Evolutionary conservation across 2,329 filamentous ascomycete genomes (phyloP), one percentile per base, ranked within the genome.

Genomic region (Cladosporium sp.): DNA sequence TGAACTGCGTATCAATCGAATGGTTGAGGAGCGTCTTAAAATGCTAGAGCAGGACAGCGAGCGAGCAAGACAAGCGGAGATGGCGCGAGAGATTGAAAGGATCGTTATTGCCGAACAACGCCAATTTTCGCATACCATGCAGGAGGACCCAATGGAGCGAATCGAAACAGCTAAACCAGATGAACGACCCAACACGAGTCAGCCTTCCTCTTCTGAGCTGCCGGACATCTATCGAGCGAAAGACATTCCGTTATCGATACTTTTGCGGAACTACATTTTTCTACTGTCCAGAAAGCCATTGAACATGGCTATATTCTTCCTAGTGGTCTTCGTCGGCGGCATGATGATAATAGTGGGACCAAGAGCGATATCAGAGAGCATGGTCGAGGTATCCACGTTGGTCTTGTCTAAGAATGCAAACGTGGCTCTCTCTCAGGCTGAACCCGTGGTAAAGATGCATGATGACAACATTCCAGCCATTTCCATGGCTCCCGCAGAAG

Each of bases 191-290:
- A 13, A n/a, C 20, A 4, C 22, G 1, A 7, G 17, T 10, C 13
- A 56, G 10, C 5, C 24, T 49, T 34, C 35, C 2, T 20, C 17
- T 15, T 49, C 53, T 13, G 54, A 68, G n/a, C 58, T 71, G 15
- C 70, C 71, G 7, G 65, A 61, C 28, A 65, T 70, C 3, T 72
- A 70, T 50, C 60, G 56, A 10, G 62, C 64, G 0, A 65, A 68
- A 15, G 74, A 84, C 15, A 74, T 84, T 19, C 80, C 81, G 2
- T 70, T 85, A 0, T 71, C 74, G 15, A 77, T 77, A 0, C 70
- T 84, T 13, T 60, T 84, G 44, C 72, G 75, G 58, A 83, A 83
- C 64, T 84, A 83, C 62, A 58, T 83, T 17, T 71, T 76, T 22
- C 70, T 83, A 1, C 69, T 83, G 19, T 73, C 79, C 2, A 74